Evolutionary conservation across 1,139 yeast species (phyloP).

Genomic region (Saccharomycopsis hybrid): DNA sequence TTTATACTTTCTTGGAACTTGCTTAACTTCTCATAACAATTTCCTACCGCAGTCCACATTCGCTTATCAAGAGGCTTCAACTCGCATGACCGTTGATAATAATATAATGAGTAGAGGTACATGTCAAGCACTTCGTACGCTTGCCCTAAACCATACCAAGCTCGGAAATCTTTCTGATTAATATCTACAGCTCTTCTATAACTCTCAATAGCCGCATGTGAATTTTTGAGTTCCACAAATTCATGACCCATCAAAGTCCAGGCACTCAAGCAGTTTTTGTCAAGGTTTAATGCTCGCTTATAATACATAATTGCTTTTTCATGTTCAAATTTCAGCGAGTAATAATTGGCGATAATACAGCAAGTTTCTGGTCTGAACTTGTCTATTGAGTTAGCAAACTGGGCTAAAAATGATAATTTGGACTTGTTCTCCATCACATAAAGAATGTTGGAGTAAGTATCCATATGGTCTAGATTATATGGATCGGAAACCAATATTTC

Average conservation of each 20-base stretch:
- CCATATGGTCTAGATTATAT: constrained; percentile 81
- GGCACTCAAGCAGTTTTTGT: constrained; percentile 78
- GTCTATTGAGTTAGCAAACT: constrained; percentile 75
- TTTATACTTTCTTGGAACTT: constrained; percentile 61
- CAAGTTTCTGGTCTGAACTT: constrained; percentile 92
- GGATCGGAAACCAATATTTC: constrained; percentile 73
- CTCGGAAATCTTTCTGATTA: constrained; percentile 83
- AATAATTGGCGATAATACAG: constrained; percentile 89
- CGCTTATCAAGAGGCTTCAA: constrained; percentile 85
- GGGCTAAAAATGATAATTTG: constrained; percentile 82
- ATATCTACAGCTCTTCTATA: constrained; percentile 88
- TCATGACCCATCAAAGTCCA: constrained; percentile 99
- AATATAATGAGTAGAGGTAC: constrained; percentile 88
- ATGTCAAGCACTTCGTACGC: constrained; percentile 96
- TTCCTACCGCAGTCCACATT: constrained; percentile 96
- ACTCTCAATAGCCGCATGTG: constrained; percentile 96
- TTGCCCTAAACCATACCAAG: constrained; percentile 98
- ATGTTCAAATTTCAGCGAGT: constrained; percentile 87
- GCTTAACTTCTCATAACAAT: constrained; percentile 77
- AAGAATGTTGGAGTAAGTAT: constrained; percentile 84
- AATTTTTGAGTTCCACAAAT: constrained; percentile 89
- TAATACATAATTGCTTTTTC: constrained; percentile 93
- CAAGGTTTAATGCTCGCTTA: constrained; percentile 77
- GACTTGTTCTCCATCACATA: constrained; percentile 90
- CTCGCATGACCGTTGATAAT: constrained; percentile 86